phyloP scores from a whole-genome alignment of 805 yeast genomes.

The Myxozyma neotropica region DNA sequence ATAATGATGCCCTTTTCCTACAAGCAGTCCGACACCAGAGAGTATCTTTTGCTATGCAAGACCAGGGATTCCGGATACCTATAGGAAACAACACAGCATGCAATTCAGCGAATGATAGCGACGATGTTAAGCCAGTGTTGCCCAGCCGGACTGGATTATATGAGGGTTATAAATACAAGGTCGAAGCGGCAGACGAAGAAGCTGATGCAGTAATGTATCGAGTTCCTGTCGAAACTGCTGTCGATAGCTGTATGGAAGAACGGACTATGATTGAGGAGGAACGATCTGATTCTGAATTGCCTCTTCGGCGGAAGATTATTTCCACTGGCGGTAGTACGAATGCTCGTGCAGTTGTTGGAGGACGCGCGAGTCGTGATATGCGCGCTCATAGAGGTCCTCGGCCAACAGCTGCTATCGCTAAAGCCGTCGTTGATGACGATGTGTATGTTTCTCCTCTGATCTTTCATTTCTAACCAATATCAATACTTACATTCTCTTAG shows the following conservation, averaged over 20 bases:
- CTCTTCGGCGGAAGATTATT: conserved; percentile 1
- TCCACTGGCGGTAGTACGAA: conserved; percentile 14
- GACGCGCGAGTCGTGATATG: conserved; percentile 23
- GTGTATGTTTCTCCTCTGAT: background rate
- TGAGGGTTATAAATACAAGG: background rate
- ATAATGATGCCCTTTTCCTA: background rate
- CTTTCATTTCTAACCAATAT: background rate
- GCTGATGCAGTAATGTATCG: conserved; percentile 8
- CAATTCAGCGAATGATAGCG: background rate
- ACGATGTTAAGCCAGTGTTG: background rate
- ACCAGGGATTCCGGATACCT: background rate
- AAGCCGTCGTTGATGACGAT: background rate
- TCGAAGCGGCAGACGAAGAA: background rate
- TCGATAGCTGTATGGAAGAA: background rate
- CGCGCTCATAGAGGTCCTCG: conserved; percentile 10
- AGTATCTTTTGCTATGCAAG: background rate
- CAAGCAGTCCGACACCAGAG: background rate
- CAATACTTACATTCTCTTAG: background rate
- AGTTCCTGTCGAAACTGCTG: conserved; percentile 14
- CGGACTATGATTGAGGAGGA: background rate
- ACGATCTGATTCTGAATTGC: background rate
- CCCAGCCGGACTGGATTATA: conserved; percentile 18
- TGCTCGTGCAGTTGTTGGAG: conserved; percentile 18
- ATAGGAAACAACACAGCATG: background rate
- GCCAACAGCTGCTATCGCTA: conserved; percentile 9